Base-by-base conservation (phyloP, 352 stramenopile genomes). In the Globisporangium takayamanum region DNA sequence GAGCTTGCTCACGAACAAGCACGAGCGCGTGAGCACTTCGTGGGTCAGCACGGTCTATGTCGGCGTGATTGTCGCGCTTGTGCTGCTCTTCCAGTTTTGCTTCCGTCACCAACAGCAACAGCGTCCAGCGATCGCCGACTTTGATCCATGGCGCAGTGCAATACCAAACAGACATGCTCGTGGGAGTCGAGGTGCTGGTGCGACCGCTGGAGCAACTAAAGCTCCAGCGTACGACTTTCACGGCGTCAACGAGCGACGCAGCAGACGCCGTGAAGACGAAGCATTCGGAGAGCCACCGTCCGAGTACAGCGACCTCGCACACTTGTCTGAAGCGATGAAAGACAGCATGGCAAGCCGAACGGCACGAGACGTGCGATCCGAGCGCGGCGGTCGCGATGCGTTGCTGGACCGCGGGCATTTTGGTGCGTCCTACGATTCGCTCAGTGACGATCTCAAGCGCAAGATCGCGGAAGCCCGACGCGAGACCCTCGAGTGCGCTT, bases 401-500 rank as follows among this genome's bases (percentile, higher is more conserved):
- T 11, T 54, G 8, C 42, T 36, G 1, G 51, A 70, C 20, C 63
- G 64, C 20, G 63, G 72, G 30, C 52, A 57, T 10, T 58, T 50
- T 15, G 28, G 47, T 6, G 15, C 57, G 5, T 54, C 50, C 20
- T 80, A 76, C 49, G 66, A 74, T 14, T 69, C 61, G 5, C 48
- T 82, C 2, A 74, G 63, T 3, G 71, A 80, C 47, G 70, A 70
- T 3, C 48, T 75, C 3, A 65, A 66, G 25, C 46, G 52, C 20
- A 73, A 70, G 53, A 67, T 78, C 39, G 61, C 51, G 0, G 53
- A 75, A n/a, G 67, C 70, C 5, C 59, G 64, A n/a, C 57, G 63
- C 11, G 62, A 70, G 25, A 73, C 67, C 6, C 59, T 75, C 33
- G 67, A 78, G 47, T 73, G 62, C 50, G 55, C 67, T 10, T 78